Conservation (phyloP, 1,139 yeast genomes). For the Taphrina populina region DNA sequence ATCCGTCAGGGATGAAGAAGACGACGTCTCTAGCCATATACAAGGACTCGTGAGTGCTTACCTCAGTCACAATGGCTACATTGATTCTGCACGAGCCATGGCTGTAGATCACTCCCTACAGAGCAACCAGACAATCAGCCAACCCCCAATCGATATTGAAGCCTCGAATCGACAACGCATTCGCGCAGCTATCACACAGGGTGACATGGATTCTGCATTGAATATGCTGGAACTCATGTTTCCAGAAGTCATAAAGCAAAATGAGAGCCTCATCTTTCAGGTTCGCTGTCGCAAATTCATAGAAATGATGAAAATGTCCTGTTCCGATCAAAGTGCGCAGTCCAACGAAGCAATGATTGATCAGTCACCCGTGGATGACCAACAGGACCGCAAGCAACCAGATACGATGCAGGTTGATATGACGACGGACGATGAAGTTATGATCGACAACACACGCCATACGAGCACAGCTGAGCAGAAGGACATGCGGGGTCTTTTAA, state of each 20-base stretch:
- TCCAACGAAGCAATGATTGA: slow-evolving; percentile 34
- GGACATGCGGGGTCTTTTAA: slow-evolving; percentile 41
- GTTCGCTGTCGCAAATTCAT: slow-evolving; percentile 56
- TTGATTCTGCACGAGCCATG: slow-evolving; percentile 66
- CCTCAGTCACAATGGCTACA: slow-evolving; percentile 69
- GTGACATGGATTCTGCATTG: slow-evolving; percentile 55
- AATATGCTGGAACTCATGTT: slow-evolving; percentile 51
- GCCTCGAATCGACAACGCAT: slow-evolving; percentile 56
- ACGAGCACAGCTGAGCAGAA: neutral
- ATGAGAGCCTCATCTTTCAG: slow-evolving; percentile 54
- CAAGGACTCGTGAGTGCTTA: slow-evolving; percentile 60
- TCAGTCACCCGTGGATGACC: neutral
- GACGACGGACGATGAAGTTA: slow-evolving; percentile 28
- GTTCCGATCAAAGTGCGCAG: slow-evolving; percentile 37
- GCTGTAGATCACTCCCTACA: slow-evolving; percentile 49
- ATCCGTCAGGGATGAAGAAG: slow-evolving; percentile 32
- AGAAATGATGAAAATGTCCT: slow-evolving; percentile 47
- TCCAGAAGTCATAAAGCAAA: slow-evolving; percentile 51
- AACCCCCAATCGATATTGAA: slow-evolving; percentile 42
- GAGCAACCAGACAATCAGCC: slow-evolving; percentile 35
- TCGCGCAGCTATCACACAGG: slow-evolving; percentile 50
- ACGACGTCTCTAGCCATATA: slow-evolving; percentile 23
- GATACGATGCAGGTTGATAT: neutral
- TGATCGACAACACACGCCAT: neutral
- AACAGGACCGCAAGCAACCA: neutral